Base-by-base conservation (phyloP, 805 yeast genomes). In the Metschnikowia lachancei region DNA sequence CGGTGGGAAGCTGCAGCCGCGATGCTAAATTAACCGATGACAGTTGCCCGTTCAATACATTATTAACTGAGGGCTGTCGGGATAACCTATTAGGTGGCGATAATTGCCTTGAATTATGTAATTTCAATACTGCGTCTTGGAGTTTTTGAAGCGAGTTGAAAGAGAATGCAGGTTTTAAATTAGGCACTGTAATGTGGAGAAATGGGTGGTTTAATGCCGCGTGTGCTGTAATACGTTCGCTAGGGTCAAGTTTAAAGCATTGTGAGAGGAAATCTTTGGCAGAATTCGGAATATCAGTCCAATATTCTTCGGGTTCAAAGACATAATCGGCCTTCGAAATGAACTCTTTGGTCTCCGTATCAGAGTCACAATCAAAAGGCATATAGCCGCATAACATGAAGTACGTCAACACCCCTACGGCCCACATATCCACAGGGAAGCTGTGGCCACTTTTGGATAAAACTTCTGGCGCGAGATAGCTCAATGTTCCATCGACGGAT, bases 291-390 rank as follows among this genome's bases (percentile, higher is more conserved):
- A 81, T 74, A 43, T 72, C 70, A 20, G 60, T 63, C 83, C 85
- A 77, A 57, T 78, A 74, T 51, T 74, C 77, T 4, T 71, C 76
- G n/a, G 87, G 86, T 49, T 81, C 85, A 52, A 80, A 81, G 46
- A 70, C 67, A 56, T 70, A 83, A 49, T 84, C 85, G n/a, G 76
- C 81, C 12, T 60, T 67, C 18, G 59, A 47, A n/a, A 85, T 83
- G 30, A 87, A 86, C 34, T 79, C 75, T 55, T 75, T 72, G 11
- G 89, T 87, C 57, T 85, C 90, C 1, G 74, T 76, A 33, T 82
- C 83, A 5, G 80, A 75, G 42, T 84, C 90, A 52, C 90, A 80
- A 56, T 85, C 91, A 61, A 85, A 85, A 1, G 92, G 92, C 65
- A 85, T 79, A 59, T 83, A 85, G 2, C 91, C 91, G 50, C 85